These are phyloP conservation scores for Lactarius deliciosus DNA, from an alignment of 768 basidiomycete genomes.

Conservation along the genomic window DNA sequence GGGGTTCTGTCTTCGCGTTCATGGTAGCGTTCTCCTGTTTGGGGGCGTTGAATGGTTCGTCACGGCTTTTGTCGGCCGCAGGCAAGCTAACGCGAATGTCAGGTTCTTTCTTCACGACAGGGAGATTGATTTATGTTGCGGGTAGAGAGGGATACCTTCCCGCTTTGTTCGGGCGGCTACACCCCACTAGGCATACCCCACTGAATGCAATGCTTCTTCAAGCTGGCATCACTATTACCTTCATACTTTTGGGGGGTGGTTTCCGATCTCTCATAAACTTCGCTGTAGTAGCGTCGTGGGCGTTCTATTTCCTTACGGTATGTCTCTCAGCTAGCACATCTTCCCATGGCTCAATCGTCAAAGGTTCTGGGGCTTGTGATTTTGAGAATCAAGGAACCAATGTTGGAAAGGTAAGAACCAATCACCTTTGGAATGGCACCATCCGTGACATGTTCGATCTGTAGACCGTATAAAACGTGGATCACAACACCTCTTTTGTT, in stretches of 20 bases:
- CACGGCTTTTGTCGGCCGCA: constrained; percentile 12
- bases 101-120: constrained; percentile 73
- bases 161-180: constrained; percentile 73
- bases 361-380: constrained; percentile 88
- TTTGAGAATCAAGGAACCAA: constrained; percentile 86
- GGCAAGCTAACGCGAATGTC: constrained; percentile 23
- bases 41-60: constrained; percentile 83
- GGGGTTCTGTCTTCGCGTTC: constrained; percentile 82
- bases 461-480: constrained; percentile 92
- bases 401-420: constrained; percentile 64
- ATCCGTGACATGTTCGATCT: constrained; percentile 13
- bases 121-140: constrained; percentile 87
- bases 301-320: constrained; percentile 84
- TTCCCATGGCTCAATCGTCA: not conserved
- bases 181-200: constrained; percentile 77
- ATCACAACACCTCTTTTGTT: constrained; percentile 88
- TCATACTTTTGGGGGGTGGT: constrained; percentile 85
- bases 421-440: constrained; percentile 1
- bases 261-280: constrained; percentile 90
- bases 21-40: constrained; percentile 96
- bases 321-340: constrained; percentile 31
- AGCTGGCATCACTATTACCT: constrained; percentile 66
- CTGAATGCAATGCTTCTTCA: constrained; percentile 86
- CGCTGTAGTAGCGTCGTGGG: constrained; percentile 83
- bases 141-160: constrained; percentile 89